Percentiles rank a stretch among this genome's conserved stretches.
Conservation (phyloP, 371 early-diverging fungal genomes). For the Circinella minor region DNA sequence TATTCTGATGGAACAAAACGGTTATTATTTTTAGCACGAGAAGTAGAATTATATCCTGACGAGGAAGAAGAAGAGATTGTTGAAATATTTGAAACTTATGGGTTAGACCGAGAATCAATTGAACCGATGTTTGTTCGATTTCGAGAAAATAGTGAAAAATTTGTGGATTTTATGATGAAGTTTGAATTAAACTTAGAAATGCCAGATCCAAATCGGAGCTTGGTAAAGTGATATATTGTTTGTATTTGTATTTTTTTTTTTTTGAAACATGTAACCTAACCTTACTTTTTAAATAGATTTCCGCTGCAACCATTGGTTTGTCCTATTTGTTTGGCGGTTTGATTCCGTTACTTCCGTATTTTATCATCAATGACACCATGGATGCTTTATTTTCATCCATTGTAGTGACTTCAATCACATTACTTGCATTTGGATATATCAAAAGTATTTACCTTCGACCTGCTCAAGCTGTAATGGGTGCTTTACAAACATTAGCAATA, state of each 20-base stretch:
- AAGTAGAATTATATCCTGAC: conserved; percentile 62
- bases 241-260: neutral
- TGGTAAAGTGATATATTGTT: conserved; percentile 47
- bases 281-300: conserved; percentile 37
- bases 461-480: conserved; percentile 47
- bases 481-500: conserved; percentile 63
- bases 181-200: conserved; percentile 73
- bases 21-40: conserved; percentile 33
- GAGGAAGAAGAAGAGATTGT: conserved; percentile 72
- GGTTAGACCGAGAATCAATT: conserved; percentile 55
- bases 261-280: neutral
- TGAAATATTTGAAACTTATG: conserved; percentile 66
- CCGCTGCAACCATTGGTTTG: conserved; percentile 70
- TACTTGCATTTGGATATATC: conserved; percentile 70
- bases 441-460: conserved; percentile 66
- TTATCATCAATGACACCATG: conserved; percentile 46
- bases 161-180: conserved; percentile 80
- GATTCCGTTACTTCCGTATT: conserved; percentile 72
- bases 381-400: conserved; percentile 59
- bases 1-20: too few species aligned
- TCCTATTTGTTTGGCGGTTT: conserved; percentile 75
- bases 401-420: conserved; percentile 58
- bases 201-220: conserved; percentile 63
- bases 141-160: conserved; percentile 57
- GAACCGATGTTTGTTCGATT: conserved; percentile 64